Conservation (phyloP, 805 yeast genomes). For the Wickerhamiella alocasiicola region DNA sequence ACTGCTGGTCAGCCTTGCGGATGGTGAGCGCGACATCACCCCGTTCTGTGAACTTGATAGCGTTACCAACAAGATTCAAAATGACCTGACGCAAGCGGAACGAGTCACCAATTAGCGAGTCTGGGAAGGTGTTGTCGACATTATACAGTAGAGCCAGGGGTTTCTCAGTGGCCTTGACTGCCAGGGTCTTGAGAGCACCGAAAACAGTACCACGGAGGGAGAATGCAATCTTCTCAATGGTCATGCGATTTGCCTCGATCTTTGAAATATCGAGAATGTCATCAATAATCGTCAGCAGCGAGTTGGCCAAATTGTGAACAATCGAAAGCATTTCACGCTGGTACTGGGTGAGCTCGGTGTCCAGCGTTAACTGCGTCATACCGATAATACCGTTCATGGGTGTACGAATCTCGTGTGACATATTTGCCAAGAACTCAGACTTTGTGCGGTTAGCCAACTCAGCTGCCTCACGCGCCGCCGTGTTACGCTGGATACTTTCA, state of each 20-base stretch:
- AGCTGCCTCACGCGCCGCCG: slow-evolving; percentile 91
- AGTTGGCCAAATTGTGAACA: slow-evolving; percentile 78
- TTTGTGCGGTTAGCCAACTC: slow-evolving; percentile 81
- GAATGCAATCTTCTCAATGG: slow-evolving; percentile 79
- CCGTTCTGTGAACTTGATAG: slow-evolving; percentile 71
- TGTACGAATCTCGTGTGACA: slow-evolving; percentile 79
- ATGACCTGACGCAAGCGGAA: slow-evolving; percentile 81
- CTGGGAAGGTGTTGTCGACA: slow-evolving; percentile 80
- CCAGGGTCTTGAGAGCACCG: slow-evolving; percentile 79
- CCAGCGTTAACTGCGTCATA: slow-evolving; percentile 81
- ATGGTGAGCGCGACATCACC: slow-evolving; percentile 75
- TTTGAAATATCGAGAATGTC: slow-evolving; percentile 85
- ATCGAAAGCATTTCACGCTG: slow-evolving; percentile 86
- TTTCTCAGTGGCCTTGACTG: slow-evolving; percentile 81
- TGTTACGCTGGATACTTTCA: slow-evolving; percentile 81
- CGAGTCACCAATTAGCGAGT: slow-evolving; percentile 75
- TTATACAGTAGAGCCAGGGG: slow-evolving; percentile 68
- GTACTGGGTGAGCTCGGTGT: slow-evolving; percentile 79
- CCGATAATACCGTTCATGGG: slow-evolving; percentile 91
- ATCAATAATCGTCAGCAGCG: slow-evolving; percentile 74
- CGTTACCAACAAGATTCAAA: slow-evolving; percentile 76
- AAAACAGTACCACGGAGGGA: slow-evolving; percentile 77
- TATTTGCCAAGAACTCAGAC: slow-evolving; percentile 81
- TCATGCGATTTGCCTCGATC: slow-evolving; percentile 89
- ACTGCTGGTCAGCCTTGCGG: slow-evolving; percentile 37